Base-by-base conservation (phyloP, 352 stramenopile species). In the Ophiocytium majus region DNA sequence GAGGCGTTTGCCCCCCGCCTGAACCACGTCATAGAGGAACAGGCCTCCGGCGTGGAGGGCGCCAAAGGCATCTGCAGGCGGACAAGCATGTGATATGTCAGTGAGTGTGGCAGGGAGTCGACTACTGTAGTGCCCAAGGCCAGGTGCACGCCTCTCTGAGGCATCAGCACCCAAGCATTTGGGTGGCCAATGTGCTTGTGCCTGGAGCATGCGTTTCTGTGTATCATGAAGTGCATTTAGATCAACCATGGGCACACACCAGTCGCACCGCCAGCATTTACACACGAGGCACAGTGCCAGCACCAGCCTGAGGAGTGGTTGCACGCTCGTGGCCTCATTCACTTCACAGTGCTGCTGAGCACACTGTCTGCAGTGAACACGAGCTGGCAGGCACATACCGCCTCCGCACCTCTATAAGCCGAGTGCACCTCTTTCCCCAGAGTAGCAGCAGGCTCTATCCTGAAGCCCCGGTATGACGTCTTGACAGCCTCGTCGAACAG, bases 1-100 rank as follows among this genome's bases (percentile, higher is more conserved):
- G 19, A 91, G 79, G 71, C 88, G 86, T 81, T 91, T 91, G 36
- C 89, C 89, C 35, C 89, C 89, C 76, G 89, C 89, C 88, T 91
- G 90, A 71, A 91, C 89, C 5, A 90, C 88, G 74, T 91, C 89
- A 85, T 91, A 91, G 43, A 90, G 89, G 80, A 91, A 91, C 50
- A 91, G 89, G 31, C 83, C 88, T 50, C 86, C 88, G 64, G 90
- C 86, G n/a, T 89, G 84, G 14, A 91, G 83, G 10, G 9, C 23
- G 31, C 82, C 79, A 34, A 88, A 88, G 0, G 37, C 36, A 17
- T 76, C 64, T 76, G 64, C 64, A 23, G 57, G 17, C 19, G 57
- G 19, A 66, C 57, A 66, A 66, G 57, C 57, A 28, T 66, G 57
- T 66, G 57, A 66, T 19, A 19, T 66, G 17, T 66, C 57, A 66